Base-by-base conservation (phyloP, 768 basidiomycete genomes). In the Saitozyma podzolica region DNA sequence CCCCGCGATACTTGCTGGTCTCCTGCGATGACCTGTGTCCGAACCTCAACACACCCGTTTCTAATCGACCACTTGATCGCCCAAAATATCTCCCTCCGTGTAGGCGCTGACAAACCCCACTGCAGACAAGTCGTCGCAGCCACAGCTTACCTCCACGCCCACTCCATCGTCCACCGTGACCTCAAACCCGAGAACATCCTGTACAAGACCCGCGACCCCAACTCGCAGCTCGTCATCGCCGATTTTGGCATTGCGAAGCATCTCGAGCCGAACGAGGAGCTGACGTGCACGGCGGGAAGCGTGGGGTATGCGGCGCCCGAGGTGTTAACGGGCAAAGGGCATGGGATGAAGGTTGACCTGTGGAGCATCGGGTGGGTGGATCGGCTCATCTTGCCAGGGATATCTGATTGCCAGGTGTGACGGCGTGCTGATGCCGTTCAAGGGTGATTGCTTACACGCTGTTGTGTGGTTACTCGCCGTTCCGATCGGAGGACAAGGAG, bases 141-240 rank as follows among this genome's bases (percentile, higher is more conserved):
- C 10, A 90, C 96, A 9, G 83, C 85, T 66, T 98, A 97, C 74
- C 85, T 98, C 6, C 96, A 99, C 72, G 84, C 88, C 2, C 86
- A 97, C 72, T 88, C 90, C 62, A 92, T 99, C 66, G 96, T 98
- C 16, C 96, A 99, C 75, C 86, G 96, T 4, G 95, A 99, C 75
- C 85, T 99, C 64, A 98, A 97, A 78, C 96, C 96, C 0, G 96
- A 99, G 80, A 98, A 98, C 76, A 94, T 99, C 62, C 83, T 99
- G 4, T 97, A 92, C 76, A 86, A 90, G 47, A 91, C 89, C 6
- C 86, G 83, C 67, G 88, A 86, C 2, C 75, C 83, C 9, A 83
- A 88, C 16, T 91, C 90, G n/a, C 89, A 89, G 66, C 84, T 98
- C 54, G 94, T 99, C 60, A 92, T 98, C 49, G 94, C 87, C 7